These are phyloP conservation scores for Curvularia lunata DNA, from an alignment of 2,329 filamentous ascomycete species.

Conservation along the genomic window DNA sequence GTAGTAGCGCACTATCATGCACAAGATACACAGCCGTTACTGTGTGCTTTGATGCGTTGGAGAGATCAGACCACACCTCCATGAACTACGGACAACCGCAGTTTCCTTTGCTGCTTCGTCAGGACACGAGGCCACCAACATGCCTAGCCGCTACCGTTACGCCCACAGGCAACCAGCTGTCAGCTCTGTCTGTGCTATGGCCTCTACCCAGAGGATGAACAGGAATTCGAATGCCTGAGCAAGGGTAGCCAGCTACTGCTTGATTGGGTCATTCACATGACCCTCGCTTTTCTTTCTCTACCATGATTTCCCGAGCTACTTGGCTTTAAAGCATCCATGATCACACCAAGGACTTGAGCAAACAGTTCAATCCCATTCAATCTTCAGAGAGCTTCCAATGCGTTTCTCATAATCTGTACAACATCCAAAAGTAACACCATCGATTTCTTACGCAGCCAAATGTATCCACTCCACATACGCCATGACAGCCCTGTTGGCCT, in stretches of 20 bases:
- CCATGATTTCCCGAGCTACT: not conserved
- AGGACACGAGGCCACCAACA: not conserved
- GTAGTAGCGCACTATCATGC: not conserved
- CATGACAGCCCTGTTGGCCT: slow-evolving; percentile 2
- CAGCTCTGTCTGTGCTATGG: not conserved
- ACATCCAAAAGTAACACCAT: not conserved
- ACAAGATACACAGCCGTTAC: not conserved
- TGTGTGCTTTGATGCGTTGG: not conserved
- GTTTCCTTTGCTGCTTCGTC: not conserved
- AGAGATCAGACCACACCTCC: not conserved
- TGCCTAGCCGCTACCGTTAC: not conserved
- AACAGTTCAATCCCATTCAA: not conserved
- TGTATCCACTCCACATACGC: not conserved
- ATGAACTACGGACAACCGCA: not conserved
- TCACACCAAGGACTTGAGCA: not conserved
- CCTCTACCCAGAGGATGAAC: not conserved
- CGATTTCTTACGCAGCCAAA: not conserved
- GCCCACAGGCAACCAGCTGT: not conserved
- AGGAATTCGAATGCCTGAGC: not conserved
- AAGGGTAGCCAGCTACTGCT: not conserved
- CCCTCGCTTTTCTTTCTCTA: not conserved
- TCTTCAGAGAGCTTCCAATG: not conserved
- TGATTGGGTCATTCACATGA: not conserved
- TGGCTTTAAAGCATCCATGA: not conserved
- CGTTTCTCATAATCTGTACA: not conserved